Conservation (phyloP, 805 yeast genomes). For the Kazachstania psychrophila region DNA sequence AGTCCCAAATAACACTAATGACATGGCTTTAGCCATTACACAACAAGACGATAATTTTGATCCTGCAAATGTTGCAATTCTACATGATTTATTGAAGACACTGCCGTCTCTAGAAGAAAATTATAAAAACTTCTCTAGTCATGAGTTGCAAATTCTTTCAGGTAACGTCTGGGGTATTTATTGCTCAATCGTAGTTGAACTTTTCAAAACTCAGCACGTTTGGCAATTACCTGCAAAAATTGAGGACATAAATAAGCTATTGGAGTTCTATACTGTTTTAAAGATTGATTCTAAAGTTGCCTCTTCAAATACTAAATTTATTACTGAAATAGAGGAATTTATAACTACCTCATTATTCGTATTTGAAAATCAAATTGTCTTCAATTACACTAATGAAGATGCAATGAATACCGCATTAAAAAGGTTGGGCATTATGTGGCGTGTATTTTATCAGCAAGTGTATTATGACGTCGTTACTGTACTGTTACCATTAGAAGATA, state of each 20-base stretch:
- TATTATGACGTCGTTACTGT: constrained; percentile 53
- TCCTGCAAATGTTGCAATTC: constrained; percentile 13
- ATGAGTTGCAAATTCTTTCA: constrained; percentile 24
- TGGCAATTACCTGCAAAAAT: constrained; percentile 29
- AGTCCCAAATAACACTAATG: constrained; percentile 12
- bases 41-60: constrained; percentile 14
- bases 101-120: constrained; percentile 26
- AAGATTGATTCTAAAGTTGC: constrained; percentile 23
- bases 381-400: constrained; percentile 26
- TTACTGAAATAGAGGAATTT: constrained; percentile 25
- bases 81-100: constrained; percentile 28
- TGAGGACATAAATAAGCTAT: constrained; percentile 21
- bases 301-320: constrained; percentile 16
- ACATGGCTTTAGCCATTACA: constrained; percentile 10
- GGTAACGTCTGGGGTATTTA: constrained; percentile 28
- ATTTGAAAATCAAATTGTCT: constrained; percentile 31
- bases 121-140: constrained; percentile 21
- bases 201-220: constrained; percentile 23
- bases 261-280: constrained; percentile 22
- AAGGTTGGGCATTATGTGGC: constrained; percentile 44
- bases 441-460: constrained; percentile 43
- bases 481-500: constrained; percentile 43
- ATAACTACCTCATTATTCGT: constrained; percentile 31
- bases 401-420: constrained; percentile 30
- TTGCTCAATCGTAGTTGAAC: constrained; percentile 21